Evolutionary conservation across 1,284 basidiomycete species (phyloP), one percentile per base, ranked within the genome.

Genomic region (Boletellus deceptivus): DNA sequence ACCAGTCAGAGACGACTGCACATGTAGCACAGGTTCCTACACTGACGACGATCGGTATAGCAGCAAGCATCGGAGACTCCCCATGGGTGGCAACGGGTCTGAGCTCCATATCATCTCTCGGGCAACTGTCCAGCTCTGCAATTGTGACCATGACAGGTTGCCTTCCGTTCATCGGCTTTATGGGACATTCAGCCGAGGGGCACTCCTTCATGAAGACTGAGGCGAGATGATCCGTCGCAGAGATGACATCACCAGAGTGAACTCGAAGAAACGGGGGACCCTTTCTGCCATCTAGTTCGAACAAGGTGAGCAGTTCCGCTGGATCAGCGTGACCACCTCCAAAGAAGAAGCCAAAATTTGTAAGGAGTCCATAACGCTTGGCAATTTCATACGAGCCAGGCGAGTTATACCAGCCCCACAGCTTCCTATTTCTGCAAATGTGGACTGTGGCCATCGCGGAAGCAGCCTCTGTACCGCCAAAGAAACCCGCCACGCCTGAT

Each of bases 361-460:
- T 55, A 1, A 68, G 61, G 31, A 54, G 53, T 8, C 52, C 59
- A 13, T 61, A 70, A 29, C 58, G 55, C 40, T 59, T 68, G 17
- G 66, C 69, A n/a, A 70, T 58, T 10, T 55, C 43, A 44, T 69
- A 71, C 5, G 68, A 64, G n/a, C 68, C 70, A 16, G 70, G 70
- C 6, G 66, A 55, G n/a, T 70, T 71, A 20, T 69, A 70, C 70
- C 68, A 70, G 2, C 68, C 68, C 17, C 65, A 34, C 60, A 55
- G 62, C n/a, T 47, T 58, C 35, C 64, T 67, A 3, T 55, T 56
- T 42, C 55, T 49, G 41, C 59, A 69, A 13, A 71, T 44, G 35
- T 70, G 64, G 11, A 71, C 55, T 1, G 68, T 71, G 0, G 60
- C 59, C 65, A 71, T 71, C 11, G 68, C 65, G 1, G 69, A 61